Base-by-base conservation (phyloP, 2,329 filamentous ascomycete species). In the Cladosporium sp. region DNA sequence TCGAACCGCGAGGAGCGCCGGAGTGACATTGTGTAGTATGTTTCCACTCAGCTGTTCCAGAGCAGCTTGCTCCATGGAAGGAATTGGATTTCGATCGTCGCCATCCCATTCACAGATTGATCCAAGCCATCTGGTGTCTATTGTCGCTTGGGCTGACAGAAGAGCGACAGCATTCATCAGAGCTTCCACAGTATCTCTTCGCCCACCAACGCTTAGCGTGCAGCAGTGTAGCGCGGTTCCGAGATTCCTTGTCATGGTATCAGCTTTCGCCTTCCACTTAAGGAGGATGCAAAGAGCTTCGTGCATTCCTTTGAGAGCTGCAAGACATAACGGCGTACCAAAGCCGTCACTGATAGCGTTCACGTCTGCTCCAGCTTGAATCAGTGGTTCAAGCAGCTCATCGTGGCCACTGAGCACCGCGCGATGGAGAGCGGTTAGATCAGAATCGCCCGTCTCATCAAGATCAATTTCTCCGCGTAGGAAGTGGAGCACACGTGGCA, bases 271-370 rank as follows among this genome's bases (percentile, higher is more conserved):
- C 30, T 15, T 32, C 3, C 8, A 32, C 16, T 12, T 16, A 25
- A 54, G 45, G 1, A 54, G 50, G 5, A 40, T 16, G 6, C 35
- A 13, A 1, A 52, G 36, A 13, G 49, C 43, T n/a, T 47, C 29
- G 18, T 36, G 12, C 8, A 36, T 33, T 1, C 30, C 51, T 20
- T 49, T 55, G 2, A 51, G 18, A 7, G 47, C 51, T 2, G 48
- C 53, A 7, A 49, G 51, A 11, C 43, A 50, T 20, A 55, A 19
- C 12, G 53, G 51, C 1, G 51, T 55, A 5, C 51, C 53, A 25
- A 43, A 49, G 5, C 32, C 42, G 12, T n/a, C 20, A 16, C 53
- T 53, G 2, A 25, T 12, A 40, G 38, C 49, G 30, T 55, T 50
- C 7, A 53, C 30, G 16, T 52, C 49, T 13, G 36, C 35, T 2